Evolutionary conservation across 2,329 filamentous ascomycete species (phyloP).

Genomic region (Cryphonectria parasitica): DNA sequence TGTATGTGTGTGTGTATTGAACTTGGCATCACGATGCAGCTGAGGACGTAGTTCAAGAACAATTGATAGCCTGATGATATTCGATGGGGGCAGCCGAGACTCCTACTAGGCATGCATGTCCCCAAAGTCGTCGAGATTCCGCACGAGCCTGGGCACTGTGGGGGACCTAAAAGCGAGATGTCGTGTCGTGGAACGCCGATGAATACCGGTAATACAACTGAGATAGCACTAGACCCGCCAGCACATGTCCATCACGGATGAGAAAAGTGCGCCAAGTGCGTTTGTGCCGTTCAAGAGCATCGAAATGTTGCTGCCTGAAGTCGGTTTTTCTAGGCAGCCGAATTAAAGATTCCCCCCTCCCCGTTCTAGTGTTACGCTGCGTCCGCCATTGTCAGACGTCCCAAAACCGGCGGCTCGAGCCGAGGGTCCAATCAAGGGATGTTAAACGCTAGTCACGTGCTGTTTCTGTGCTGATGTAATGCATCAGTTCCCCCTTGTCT

Average conservation of each 20-base stretch:
- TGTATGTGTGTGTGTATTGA: not conserved
- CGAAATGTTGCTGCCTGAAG: conserved; percentile 24
- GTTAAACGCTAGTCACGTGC: not conserved
- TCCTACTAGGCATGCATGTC: not conserved
- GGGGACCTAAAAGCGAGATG: not conserved
- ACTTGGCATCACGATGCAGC: not conserved
- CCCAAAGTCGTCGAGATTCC: not conserved
- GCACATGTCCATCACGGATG: not conserved
- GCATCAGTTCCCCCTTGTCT: not conserved
- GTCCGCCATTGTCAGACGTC: not conserved
- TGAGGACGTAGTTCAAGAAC: not conserved
- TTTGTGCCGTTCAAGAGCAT: not conserved
- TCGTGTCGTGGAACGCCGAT: not conserved
- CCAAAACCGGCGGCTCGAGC: not conserved
- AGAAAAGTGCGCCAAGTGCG: not conserved
- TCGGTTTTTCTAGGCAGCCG: conserved; percentile 16
- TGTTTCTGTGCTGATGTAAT: not conserved
- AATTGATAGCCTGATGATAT: not conserved
- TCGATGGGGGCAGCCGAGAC: not conserved
- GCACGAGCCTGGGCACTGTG: not conserved
- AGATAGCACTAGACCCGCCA: not conserved
- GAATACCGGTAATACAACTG: not conserved
- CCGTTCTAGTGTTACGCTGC: conserved; percentile 1
- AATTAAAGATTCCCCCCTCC: conserved; percentile 6
- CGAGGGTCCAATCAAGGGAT: not conserved